Evolutionary conservation across 345 rosid species (phyloP).

Genomic region (Hevea brasiliensis): DNA sequence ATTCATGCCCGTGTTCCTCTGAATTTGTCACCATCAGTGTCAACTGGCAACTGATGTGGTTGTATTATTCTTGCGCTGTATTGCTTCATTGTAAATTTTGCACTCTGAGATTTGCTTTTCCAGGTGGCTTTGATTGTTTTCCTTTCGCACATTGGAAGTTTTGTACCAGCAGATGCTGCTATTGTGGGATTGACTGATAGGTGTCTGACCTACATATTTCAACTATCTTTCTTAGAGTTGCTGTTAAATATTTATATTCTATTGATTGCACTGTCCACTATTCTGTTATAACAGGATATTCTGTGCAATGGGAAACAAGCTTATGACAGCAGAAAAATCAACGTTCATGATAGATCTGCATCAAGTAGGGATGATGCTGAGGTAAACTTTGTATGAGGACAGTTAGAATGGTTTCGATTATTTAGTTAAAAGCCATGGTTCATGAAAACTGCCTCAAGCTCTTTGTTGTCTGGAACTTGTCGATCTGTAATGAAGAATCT

Average conservation of each 20-base stretch:
- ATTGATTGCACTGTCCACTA: constrained; percentile 14
- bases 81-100: constrained; percentile 4
- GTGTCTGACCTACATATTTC: constrained; percentile 35
- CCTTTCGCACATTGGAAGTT: constrained; percentile 96
- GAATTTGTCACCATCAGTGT: not conserved
- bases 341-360: constrained; percentile 98
- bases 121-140: constrained; percentile 97
- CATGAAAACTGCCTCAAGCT: constrained; percentile 4
- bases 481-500: constrained; percentile 1
- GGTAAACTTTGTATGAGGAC: constrained; percentile 39
- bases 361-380: constrained; percentile 97
- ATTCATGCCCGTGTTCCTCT: not conserved
- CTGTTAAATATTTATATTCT: not conserved
- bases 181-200: constrained; percentile 94
- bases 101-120: constrained; percentile 12
- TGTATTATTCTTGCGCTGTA: not conserved
- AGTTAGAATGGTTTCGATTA: not conserved
- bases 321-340: constrained; percentile 88
- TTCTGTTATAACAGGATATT: constrained; percentile 64
- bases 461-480: constrained; percentile 9
- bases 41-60: not conserved
- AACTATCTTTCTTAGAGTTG: constrained; percentile 18
- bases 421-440: constrained; percentile 1
- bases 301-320: constrained; percentile 91
- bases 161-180: constrained; percentile 96